phyloP scores from a whole-genome alignment of 2,329 filamentous ascomycete species.

The Stachybotrys chartarum region DNA sequence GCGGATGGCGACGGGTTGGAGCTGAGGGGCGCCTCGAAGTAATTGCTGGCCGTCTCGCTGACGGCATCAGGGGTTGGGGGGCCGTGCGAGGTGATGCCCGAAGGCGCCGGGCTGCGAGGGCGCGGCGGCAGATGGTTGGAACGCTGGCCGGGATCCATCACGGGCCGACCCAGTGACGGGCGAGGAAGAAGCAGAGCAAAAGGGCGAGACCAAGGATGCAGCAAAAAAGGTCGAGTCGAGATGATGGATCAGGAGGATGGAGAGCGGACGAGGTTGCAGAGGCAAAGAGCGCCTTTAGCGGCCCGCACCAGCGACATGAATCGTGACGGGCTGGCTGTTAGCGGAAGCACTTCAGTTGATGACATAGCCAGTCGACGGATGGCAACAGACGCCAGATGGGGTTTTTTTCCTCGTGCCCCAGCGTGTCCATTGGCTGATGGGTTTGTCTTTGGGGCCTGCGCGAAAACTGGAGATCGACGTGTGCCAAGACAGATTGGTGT shows the following conservation, averaged over 20 bases:
- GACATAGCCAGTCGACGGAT: background rate
- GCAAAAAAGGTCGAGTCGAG: background rate
- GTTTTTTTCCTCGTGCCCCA: too few relatives aligned
- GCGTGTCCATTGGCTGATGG: too few relatives aligned
- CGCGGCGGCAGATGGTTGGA: slow-evolving; percentile 1
- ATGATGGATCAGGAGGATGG: background rate
- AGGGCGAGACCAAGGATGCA: too few relatives aligned
- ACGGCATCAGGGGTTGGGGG: slow-evolving; percentile 11
- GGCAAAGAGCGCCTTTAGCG: background rate
- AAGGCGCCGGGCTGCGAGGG: slow-evolving; percentile 11
- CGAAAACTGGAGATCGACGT: background rate
- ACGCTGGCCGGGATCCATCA: background rate
- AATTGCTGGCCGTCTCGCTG: slow-evolving; percentile 13
- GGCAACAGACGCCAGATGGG: too few relatives aligned
- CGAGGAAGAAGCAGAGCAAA: too few relatives aligned
- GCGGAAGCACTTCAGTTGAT: background rate
- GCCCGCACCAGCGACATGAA: too few relatives aligned
- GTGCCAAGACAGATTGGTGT: background rate
- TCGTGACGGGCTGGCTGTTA: background rate
- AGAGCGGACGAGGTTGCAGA: background rate
- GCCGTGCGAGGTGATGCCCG: slow-evolving; percentile 4
- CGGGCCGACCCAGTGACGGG: background rate
- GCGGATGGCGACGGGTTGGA: slow-evolving; percentile 11
- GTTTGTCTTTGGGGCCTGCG: background rate
- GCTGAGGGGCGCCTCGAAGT: slow-evolving; percentile 13